These are phyloP conservation scores for Abrus pulchellus DNA, from an alignment of 306 rosid species.

Conservation along the genomic window DNA sequence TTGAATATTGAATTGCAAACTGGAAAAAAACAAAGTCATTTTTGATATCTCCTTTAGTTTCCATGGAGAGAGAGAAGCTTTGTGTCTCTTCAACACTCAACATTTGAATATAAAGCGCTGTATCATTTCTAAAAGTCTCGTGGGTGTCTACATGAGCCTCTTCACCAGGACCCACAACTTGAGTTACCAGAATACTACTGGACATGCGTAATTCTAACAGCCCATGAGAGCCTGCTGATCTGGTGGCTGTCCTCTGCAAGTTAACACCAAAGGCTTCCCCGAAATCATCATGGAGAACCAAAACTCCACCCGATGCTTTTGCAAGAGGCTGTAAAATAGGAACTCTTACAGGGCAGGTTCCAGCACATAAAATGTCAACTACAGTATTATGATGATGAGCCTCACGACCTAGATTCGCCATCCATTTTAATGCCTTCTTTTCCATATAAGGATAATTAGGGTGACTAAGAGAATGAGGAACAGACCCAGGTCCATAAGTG, in stretches of 20 bases:
- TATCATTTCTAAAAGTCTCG: constrained; percentile 74
- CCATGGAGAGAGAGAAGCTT: constrained; percentile 86
- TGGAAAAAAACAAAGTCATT: constrained; percentile 54
- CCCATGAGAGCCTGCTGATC: constrained; percentile 95
- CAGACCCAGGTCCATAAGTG: constrained; percentile 96
- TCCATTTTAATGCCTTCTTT: constrained; percentile 88
- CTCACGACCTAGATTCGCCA: constrained; percentile 89
- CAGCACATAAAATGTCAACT: constrained; percentile 96
- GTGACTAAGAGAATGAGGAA: constrained; percentile 88
- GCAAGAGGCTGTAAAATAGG: constrained; percentile 96
- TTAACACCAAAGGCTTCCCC: constrained; percentile 99
- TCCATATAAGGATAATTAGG: constrained; percentile 97
- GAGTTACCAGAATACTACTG: constrained; percentile 81
- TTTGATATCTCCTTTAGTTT: constrained; percentile 75
- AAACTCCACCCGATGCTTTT: constrained; percentile 94
- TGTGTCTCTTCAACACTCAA: constrained; percentile 93
- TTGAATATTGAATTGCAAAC: constrained; percentile 57
- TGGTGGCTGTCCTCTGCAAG: constrained; percentile 92
- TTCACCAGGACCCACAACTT: constrained; percentile 95
- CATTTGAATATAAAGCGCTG: constrained; percentile 85
- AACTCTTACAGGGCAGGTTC: constrained; percentile 97
- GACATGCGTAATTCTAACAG: constrained; percentile 84
- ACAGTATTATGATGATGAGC: constrained; percentile 81
- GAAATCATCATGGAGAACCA: constrained; percentile 96
- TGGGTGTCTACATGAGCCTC: constrained; percentile 87